phyloP scores from a whole-genome alignment of 352 stramenopile genomes.

The Globisporangium acanthophoron region DNA sequence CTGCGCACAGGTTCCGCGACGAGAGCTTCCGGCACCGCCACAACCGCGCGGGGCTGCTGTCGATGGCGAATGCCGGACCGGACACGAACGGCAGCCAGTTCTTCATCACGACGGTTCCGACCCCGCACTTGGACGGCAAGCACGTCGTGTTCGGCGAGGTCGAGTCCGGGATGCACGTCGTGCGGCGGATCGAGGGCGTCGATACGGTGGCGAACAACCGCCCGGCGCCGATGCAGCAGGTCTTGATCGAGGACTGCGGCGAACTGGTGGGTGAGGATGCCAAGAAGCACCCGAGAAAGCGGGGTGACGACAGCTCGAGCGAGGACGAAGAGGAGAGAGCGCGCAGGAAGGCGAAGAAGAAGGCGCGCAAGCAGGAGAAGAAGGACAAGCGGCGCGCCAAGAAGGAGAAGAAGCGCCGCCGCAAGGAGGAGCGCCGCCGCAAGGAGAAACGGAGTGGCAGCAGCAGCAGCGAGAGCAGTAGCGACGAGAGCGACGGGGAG shows the following conservation, averaged over 20 bases:
- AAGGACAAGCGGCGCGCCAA: slow-evolving; percentile 28
- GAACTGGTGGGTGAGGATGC: slow-evolving; percentile 28
- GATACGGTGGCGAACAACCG: slow-evolving; percentile 82
- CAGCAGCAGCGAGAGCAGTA: background rate
- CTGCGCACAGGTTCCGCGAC: slow-evolving; percentile 68
- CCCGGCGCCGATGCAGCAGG: slow-evolving; percentile 64
- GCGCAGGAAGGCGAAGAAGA: slow-evolving; percentile 18
- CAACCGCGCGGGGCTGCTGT: slow-evolving; percentile 89
- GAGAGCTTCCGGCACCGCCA: slow-evolving; percentile 96
- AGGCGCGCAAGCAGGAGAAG: slow-evolving; percentile 28
- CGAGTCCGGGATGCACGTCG: slow-evolving; percentile 55
- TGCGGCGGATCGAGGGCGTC: slow-evolving; percentile 90
- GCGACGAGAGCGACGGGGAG: background rate
- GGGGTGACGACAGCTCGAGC: background rate
- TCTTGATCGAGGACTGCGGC: slow-evolving; percentile 95
- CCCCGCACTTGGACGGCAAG: slow-evolving; percentile 96
- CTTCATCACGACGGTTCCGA: slow-evolving; percentile 82
- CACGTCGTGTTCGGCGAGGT: slow-evolving; percentile 99
- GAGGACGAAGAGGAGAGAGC: slow-evolving; percentile 15
- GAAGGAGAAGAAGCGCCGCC: slow-evolving; percentile 28
- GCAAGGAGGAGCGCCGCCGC: slow-evolving; percentile 16
- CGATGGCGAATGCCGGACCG: slow-evolving; percentile 91
- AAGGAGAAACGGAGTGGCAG: background rate
- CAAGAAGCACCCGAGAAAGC: background rate
- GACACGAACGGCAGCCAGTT: slow-evolving; percentile 83